Conservation (phyloP, 139 green algal genomes). For the Penium margaritaceum region DNA sequence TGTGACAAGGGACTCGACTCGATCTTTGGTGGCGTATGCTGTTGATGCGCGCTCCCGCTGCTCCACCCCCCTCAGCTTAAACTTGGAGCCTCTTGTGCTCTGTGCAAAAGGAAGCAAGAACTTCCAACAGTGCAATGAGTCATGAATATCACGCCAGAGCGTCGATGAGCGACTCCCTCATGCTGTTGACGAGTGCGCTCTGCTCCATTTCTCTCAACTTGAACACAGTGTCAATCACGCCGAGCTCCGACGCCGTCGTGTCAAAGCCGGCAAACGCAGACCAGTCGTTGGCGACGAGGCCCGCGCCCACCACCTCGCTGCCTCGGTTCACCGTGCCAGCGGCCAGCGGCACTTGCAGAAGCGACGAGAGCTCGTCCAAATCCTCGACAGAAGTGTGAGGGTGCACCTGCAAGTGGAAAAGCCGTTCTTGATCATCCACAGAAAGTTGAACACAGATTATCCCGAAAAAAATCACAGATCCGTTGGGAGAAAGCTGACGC, state of each 20-base stretch:
- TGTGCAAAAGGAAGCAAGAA: too few species aligned
- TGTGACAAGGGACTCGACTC: too few species aligned
- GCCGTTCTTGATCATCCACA: neutral
- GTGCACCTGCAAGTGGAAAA: conserved; percentile 56
- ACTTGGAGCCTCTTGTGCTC: too few species aligned
- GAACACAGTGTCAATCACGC: conserved; percentile 87
- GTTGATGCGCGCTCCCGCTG: too few species aligned
- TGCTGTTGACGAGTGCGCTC: conserved; percentile 75
- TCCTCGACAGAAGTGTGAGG: conserved; percentile 90
- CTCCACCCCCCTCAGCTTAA: too few species aligned
- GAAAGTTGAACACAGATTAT: neutral
- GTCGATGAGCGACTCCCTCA: conserved; percentile 84
- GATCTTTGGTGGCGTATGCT: too few species aligned
- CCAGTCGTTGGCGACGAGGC: conserved; percentile 93
- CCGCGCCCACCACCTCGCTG: conserved; percentile 81
- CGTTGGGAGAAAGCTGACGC: neutral
- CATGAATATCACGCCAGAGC: conserved; percentile 25
- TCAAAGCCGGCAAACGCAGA: conserved; percentile 87
- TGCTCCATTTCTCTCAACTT: conserved; percentile 79
- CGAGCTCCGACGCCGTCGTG: conserved; percentile 91
- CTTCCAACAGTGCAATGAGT: too few species aligned
- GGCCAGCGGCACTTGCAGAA: conserved; percentile 87
- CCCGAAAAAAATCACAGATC: neutral
- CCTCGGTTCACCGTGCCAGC: conserved; percentile 92
- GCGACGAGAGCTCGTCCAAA: conserved; percentile 88